Evolutionary conservation across 208 protist species (phyloP), one percentile per base, ranked within the genome.

Genomic region (Trypanosoma vivax): DNA sequence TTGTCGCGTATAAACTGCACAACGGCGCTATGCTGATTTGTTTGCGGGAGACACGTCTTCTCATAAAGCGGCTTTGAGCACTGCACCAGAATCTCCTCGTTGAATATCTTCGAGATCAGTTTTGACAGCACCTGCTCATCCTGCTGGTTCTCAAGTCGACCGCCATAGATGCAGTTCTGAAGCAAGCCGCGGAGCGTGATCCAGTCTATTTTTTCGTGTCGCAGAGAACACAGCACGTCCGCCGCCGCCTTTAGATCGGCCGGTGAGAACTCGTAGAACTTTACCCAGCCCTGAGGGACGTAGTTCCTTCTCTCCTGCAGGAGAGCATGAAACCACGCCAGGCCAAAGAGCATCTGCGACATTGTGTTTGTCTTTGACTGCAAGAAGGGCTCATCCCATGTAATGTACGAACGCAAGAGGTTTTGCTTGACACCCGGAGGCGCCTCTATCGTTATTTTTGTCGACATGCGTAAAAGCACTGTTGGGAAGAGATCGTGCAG

Each of bases 251-350:
- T 92, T 1, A 98, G 73, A 60, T 99, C 96, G 3, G 95, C 79
- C 6, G 72, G 59, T 0, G 91, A 94, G 72, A 98, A 99, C 62
- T 98, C 97, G 83, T 98, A 98, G 56, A 88, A 97, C 76, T 97
- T 96, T 40, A 85, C 83, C 95, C 96, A 99, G 29, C 96, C 97
- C 62, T 99, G 97, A 11, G 97, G 97, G 39, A 98, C 89, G 70
- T 94, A 99, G 11, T 77, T 94, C 38, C 96, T 83, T n/a, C 97
- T 81, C 68, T 98, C 96, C 73, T 97, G 94, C 54, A 98, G 65
- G 9, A 98, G 50, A 5, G 92, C 92, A 69, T 99, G 97, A 57
- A 99, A 97, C 88, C 90, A 98, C 11, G 94, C 88, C 6, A 98
- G 76, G 7, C 88, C 78, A 61, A 98, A 96, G 0, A 97, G 78